These are phyloP conservation scores for Cladophialophora psammophila DNA, from an alignment of 2,329 filamentous ascomycete genomes.

Conservation along the genomic window DNA sequence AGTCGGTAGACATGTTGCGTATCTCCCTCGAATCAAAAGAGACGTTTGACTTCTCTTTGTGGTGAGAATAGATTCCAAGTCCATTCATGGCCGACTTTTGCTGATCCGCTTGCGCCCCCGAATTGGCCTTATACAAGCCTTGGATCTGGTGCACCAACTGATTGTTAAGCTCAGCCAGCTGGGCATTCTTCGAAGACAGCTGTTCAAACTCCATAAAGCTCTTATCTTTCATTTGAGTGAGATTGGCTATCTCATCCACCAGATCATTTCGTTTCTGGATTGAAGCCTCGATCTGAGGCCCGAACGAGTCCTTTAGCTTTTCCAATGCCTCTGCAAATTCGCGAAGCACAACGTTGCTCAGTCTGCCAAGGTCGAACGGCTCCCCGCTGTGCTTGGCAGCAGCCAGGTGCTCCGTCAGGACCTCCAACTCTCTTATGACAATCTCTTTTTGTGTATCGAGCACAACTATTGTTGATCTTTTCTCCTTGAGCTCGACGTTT, in stretches of 20 bases:
- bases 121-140: slow-evolving; percentile 85
- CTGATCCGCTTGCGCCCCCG: slow-evolving; percentile 54
- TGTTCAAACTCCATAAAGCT: slow-evolving; percentile 96
- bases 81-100: slow-evolving; percentile 58
- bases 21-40: slow-evolving; percentile 54
- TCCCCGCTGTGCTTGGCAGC: slow-evolving; percentile 82
- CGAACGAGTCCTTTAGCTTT: slow-evolving; percentile 80
- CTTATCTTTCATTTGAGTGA: slow-evolving; percentile 87
- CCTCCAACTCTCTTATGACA: slow-evolving; percentile 89
- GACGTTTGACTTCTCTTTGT: slow-evolving; percentile 59
- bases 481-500: slow-evolving; percentile 87
- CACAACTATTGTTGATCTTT: slow-evolving; percentile 93
- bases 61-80: slow-evolving; percentile 68
- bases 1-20: slow-evolving; percentile 55
- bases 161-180: slow-evolving; percentile 94
- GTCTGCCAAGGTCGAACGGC: slow-evolving; percentile 77
- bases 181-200: slow-evolving; percentile 90
- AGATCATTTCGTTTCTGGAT: slow-evolving; percentile 86
- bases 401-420: slow-evolving; percentile 86
- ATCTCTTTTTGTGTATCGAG: slow-evolving; percentile 95
- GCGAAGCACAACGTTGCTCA: slow-evolving; percentile 67
- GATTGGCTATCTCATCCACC: slow-evolving; percentile 81
- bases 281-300: slow-evolving; percentile 79
- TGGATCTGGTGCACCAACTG: slow-evolving; percentile 94
- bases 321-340: slow-evolving; percentile 69